These are phyloP conservation scores for Didymella exigua DNA, from an alignment of 2,329 filamentous ascomycete species.

Conservation along the genomic window DNA sequence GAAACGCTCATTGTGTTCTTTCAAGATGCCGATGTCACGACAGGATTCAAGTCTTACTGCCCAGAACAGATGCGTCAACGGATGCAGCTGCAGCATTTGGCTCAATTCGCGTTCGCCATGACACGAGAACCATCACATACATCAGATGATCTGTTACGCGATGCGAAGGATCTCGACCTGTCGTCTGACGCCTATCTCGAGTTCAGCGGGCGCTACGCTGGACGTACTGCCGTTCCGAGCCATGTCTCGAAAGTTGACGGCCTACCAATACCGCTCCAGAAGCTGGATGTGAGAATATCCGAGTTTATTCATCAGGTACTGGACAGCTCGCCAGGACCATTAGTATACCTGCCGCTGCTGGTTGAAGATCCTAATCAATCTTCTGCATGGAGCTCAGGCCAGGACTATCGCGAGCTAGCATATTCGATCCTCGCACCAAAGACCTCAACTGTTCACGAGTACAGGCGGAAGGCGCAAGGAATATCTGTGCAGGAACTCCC, in stretches of 20 bases:
- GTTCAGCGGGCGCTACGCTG: conserved; percentile 41
- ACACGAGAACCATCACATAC: conserved; percentile 38
- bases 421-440: conserved; percentile 45
- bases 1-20: conserved; percentile 71
- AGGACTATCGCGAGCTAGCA: conserved; percentile 44
- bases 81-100: conserved; percentile 51
- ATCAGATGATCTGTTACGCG: conserved; percentile 33
- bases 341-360: conserved; percentile 69
- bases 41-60: conserved; percentile 48
- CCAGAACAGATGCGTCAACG: conserved; percentile 53
- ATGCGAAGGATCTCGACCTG: conserved; percentile 30
- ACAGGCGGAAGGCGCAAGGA: conserved; percentile 46
- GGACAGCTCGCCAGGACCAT: conserved; percentile 21
- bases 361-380: conserved; percentile 54
- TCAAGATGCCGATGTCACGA: conserved; percentile 60
- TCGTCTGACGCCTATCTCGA: conserved; percentile 29
- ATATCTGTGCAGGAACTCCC: conserved; percentile 28
- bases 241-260: conserved; percentile 4
- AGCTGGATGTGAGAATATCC: conserved; percentile 42
- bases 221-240: conserved; percentile 4
- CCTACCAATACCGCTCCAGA: conserved; percentile 20
- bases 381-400: conserved; percentile 51
- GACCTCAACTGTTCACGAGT: conserved; percentile 40
- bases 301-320: conserved; percentile 38
- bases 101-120: conserved; percentile 51